Conservation (phyloP, 2,329 filamentous ascomycete genomes). For the Neonectria hederae region DNA sequence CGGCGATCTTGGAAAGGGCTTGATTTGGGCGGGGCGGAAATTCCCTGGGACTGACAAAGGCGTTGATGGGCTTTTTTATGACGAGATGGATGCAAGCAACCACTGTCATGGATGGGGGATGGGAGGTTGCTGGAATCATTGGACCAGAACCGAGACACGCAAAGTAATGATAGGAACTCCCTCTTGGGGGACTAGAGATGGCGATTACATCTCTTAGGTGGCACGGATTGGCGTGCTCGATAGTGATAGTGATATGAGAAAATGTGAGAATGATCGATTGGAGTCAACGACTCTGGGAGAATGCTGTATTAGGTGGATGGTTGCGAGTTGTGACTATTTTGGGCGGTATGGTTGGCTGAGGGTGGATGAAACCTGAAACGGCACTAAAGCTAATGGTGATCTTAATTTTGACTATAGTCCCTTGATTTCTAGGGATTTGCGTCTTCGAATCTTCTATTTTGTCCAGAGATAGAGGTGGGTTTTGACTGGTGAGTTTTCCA, state of each 20-base stretch:
- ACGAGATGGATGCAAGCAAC: constrained; percentile 16
- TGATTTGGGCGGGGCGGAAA: constrained; percentile 28
- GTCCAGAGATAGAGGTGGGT: not conserved
- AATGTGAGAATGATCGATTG: constrained; percentile 36
- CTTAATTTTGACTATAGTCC: not conserved
- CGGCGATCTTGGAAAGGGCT: constrained; percentile 25
- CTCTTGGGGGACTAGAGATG: constrained; percentile 25
- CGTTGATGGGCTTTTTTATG: constrained; percentile 34
- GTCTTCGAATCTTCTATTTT: not conserved
- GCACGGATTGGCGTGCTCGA: not conserved
- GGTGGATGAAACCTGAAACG: not conserved
- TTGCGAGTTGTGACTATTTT: not conserved
- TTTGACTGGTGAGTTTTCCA: not conserved
- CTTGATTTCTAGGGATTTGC: not conserved
- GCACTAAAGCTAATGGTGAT: not conserved
- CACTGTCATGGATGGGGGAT: constrained; percentile 17
- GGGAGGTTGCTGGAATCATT: constrained; percentile 24
- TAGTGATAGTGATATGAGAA: constrained; percentile 25
- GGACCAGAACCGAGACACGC: constrained; percentile 28
- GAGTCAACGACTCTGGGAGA: not conserved
- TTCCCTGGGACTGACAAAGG: constrained; percentile 31
- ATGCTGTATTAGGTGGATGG: not conserved
- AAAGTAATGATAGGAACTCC: constrained; percentile 31
- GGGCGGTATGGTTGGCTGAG: not conserved
- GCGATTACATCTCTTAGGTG: constrained; percentile 15